Evolutionary conservation across 129 eudicot species (phyloP).

Genomic region (Erigeron canadensis): DNA sequence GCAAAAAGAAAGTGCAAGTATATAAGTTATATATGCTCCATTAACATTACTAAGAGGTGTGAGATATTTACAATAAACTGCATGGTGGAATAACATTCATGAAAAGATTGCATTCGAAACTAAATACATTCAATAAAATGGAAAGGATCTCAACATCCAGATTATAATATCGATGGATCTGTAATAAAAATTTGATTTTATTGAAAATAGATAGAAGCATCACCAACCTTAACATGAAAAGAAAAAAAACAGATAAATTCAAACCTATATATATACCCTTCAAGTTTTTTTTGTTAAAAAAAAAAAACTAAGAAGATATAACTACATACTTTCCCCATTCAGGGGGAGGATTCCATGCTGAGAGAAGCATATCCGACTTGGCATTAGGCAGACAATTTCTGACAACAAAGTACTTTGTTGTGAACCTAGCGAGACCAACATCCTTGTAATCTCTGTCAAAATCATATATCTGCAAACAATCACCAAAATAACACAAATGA

Average conservation of each 20-base stretch:
- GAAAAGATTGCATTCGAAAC: background rate
- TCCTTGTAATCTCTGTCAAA: constrained; percentile 95
- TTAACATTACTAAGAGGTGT: background rate
- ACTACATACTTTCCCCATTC: constrained; percentile 97
- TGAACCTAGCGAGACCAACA: constrained; percentile 89
- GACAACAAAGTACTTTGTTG: constrained; percentile 87
- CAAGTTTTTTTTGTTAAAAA: too few relatives aligned
- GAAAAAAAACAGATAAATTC: constrained; percentile 5
- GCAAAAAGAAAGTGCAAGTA: constrained; percentile 15
- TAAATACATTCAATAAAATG: constrained; percentile 6
- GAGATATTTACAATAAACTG: background rate
- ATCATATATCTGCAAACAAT: constrained; percentile 76
- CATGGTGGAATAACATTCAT: background rate
- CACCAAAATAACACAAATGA: constrained; percentile 13
- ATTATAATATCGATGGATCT: constrained; percentile 1
- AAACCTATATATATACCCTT: background rate
- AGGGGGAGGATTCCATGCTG: constrained; percentile 98
- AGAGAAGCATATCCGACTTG: constrained; percentile 90
- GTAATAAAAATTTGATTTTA: background rate
- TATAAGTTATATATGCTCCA: background rate
- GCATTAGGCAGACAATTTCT: constrained; percentile 95
- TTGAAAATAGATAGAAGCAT: background rate
- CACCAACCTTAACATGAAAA: constrained; percentile 13
- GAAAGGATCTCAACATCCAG: background rate
- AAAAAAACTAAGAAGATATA: background rate